phyloP scores from a whole-genome alignment of 352 stramenopile species.

The Globisporangium middletonii region DNA sequence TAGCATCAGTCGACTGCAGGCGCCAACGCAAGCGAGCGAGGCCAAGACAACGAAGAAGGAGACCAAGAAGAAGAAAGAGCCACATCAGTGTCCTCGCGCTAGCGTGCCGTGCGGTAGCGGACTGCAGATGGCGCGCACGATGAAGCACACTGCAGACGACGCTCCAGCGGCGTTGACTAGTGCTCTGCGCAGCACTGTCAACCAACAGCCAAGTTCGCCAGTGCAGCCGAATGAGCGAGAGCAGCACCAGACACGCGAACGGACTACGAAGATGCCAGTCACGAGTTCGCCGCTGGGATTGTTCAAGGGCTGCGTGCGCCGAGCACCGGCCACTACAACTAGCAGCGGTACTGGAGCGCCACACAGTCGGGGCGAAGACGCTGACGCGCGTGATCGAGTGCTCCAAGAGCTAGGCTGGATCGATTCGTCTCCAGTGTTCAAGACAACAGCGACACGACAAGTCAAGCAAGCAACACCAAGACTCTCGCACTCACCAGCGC shows the following conservation, averaged over 20 bases:
- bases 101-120: constrained; percentile 25
- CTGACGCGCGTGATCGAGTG: constrained; percentile 2
- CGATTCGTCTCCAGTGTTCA: not conserved
- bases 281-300: too few relatives aligned
- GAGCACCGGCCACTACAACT: too few relatives aligned
- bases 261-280: too few relatives aligned
- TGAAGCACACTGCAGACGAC: constrained; percentile 11
- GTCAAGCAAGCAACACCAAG: not conserved
- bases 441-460: not conserved
- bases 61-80: constrained; percentile 1
- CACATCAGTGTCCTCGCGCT: not conserved
- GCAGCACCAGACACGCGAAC: not conserved
- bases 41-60: constrained; percentile 2
- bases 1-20: not conserved
- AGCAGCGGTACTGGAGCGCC: not conserved
- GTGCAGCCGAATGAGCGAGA: not conserved
- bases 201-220: not conserved
- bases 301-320: too few relatives aligned
- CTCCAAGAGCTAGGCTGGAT: constrained; percentile 13
- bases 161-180: not conserved
- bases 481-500: not conserved
- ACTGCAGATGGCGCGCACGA: constrained; percentile 28
- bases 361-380: not conserved
- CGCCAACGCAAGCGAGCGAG: constrained; percentile 7
- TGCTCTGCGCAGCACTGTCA: not conserved